phyloP scores from a whole-genome alignment of 441 rosid species.

The Biscutella laevigata region DNA sequence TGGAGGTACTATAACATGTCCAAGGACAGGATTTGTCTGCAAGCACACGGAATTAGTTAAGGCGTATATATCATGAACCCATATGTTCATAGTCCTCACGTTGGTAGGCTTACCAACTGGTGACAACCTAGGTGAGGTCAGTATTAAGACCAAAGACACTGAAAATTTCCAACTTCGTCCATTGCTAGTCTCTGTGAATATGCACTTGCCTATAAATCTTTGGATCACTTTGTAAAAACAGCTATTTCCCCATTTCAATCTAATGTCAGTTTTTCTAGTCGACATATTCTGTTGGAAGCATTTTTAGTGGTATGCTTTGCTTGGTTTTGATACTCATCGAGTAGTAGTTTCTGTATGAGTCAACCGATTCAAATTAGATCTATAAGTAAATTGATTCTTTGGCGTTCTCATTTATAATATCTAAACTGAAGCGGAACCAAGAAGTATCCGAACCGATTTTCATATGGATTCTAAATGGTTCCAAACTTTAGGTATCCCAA shows the following conservation, averaged over 20 bases:
- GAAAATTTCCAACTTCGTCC: slow-evolving; percentile 14
- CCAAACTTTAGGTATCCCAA: too few relatives aligned
- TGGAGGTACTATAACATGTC: slow-evolving; percentile 65
- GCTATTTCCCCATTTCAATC: slow-evolving; percentile 5
- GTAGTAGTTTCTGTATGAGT: not conserved
- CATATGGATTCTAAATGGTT: too few relatives aligned
- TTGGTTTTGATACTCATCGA: not conserved
- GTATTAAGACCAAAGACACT: slow-evolving; percentile 15
- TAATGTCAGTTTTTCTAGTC: not conserved
- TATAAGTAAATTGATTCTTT: too few relatives aligned
- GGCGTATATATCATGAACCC: slow-evolving; percentile 65
- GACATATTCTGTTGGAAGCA: not conserved
- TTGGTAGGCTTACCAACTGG: slow-evolving; percentile 4
- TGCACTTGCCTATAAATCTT: slow-evolving; percentile 2
- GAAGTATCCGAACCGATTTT: too few relatives aligned
- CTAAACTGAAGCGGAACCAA: too few relatives aligned
- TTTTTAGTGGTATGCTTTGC: not conserved
- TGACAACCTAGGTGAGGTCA: slow-evolving; percentile 16
- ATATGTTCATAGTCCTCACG: slow-evolving; percentile 8
- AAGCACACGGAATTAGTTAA: slow-evolving; percentile 61
- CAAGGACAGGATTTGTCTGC: slow-evolving; percentile 59
- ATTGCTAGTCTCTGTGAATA: slow-evolving; percentile 20
- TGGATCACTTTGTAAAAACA: slow-evolving; percentile 13
- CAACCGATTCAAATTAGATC: too few relatives aligned
- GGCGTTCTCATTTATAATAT: too few relatives aligned